Conservation (phyloP, 805 yeast species). For the Citeromyces nyonsensis region DNA sequence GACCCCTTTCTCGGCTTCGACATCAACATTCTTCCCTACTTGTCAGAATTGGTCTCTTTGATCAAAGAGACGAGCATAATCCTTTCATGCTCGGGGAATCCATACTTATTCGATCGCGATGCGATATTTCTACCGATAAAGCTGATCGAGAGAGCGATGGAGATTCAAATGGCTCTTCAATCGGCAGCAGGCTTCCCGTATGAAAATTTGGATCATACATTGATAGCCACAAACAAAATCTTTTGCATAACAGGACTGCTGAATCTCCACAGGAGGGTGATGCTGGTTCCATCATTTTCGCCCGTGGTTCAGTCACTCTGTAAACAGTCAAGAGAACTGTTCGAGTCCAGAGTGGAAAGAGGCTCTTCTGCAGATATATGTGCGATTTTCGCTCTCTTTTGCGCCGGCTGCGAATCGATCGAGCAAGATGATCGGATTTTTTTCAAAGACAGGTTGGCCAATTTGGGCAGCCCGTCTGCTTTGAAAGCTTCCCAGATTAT, state of each 20-base stretch:
- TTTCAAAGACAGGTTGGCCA: slow-evolving; percentile 21
- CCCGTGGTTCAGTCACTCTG: slow-evolving; percentile 31
- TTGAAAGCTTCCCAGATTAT: slow-evolving; percentile 19
- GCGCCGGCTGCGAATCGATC: slow-evolving; percentile 42
- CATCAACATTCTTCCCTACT: slow-evolving; percentile 38
- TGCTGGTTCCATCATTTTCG: slow-evolving; percentile 28
- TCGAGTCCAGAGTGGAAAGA: slow-evolving; percentile 23
- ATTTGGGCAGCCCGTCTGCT: slow-evolving; percentile 23
- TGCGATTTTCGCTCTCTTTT: slow-evolving; percentile 35
- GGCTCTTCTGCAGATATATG: slow-evolving; percentile 38
- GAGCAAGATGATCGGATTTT: slow-evolving; percentile 18
- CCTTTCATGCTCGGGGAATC: slow-evolving; percentile 1
- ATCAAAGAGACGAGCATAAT: slow-evolving; percentile 15
- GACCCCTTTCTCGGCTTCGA: slow-evolving; percentile 59
- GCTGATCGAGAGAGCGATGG: slow-evolving; percentile 21
- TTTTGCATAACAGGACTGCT: slow-evolving; percentile 38
- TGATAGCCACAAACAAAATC: slow-evolving; percentile 31
- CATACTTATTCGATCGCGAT: slow-evolving; percentile 4
- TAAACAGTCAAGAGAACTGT: slow-evolving; percentile 18
- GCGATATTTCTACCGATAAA: slow-evolving; percentile 7
- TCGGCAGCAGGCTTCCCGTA: slow-evolving; percentile 5
- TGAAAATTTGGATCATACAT: slow-evolving; percentile 4
- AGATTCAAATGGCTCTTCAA: slow-evolving; percentile 16
- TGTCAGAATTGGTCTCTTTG: slow-evolving; percentile 29
- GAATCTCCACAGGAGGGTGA: slow-evolving; percentile 40